A percentile compares a stretch with the other conserved stretches of the same genome.
Evolutionary conservation across 805 yeast genomes (phyloP).

Genomic region (Scheffersomyces coipomensis): DNA sequence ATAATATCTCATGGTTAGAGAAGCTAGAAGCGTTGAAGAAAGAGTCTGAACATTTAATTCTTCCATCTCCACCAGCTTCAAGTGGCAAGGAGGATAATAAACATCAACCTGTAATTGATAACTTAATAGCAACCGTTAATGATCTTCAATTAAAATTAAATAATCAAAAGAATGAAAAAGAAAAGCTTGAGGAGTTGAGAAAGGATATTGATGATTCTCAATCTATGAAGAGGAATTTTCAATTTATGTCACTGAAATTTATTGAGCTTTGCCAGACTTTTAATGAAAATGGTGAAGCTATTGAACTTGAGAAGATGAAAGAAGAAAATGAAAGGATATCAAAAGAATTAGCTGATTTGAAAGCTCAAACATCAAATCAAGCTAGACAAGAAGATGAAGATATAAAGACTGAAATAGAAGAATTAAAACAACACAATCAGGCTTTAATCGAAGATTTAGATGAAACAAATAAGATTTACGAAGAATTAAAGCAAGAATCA

Average conservation of each 20-base stretch:
- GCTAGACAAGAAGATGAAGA: background rate
- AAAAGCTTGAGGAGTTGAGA: constrained; percentile 19
- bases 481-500: constrained; percentile 19
- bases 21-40: too few relatives aligned
- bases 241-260: constrained; percentile 17
- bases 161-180: constrained; percentile 17
- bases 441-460: constrained; percentile 24
- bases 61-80: background rate
- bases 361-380: background rate
- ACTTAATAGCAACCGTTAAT: constrained; percentile 13
- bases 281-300: constrained; percentile 4
- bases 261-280: constrained; percentile 12
- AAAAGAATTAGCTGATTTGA: background rate
- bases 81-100: background rate
- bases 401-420: constrained; percentile 13
- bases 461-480: constrained; percentile 15
- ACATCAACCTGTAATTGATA: constrained; percentile 1
- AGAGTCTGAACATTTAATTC: background rate
- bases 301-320: background rate
- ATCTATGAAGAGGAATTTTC: constrained; percentile 18
- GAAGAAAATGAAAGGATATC: constrained; percentile 1
- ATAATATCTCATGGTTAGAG: background rate
- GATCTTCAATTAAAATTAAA: constrained; percentile 18
- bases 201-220: constrained; percentile 21
- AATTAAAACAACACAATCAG: constrained; percentile 14